Evolutionary conservation across 371 early-diverging fungal species (phyloP).

Genomic region (Mucor indicus): DNA sequence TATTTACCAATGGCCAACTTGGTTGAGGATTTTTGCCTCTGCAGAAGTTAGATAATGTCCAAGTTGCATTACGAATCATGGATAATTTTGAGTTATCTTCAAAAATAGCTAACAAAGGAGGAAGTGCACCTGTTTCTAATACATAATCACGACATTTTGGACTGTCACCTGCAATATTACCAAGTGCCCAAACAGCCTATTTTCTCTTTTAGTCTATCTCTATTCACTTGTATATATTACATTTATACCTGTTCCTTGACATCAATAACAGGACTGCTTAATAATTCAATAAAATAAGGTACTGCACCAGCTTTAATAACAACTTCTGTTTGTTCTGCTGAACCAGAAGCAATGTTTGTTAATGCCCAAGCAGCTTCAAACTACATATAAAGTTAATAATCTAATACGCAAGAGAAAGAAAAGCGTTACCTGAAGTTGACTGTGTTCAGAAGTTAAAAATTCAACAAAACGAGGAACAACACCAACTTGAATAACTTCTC

Average conservation of each 20-base stretch:
- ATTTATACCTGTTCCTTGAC: slow-evolving; percentile 90
- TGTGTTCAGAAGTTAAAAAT: slow-evolving; percentile 76
- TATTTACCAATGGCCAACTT: slow-evolving; percentile 72
- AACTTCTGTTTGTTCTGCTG: slow-evolving; percentile 90
- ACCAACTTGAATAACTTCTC: slow-evolving; percentile 92
- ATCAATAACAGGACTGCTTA: slow-evolving; percentile 80
- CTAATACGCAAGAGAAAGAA: background rate
- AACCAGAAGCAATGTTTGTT: slow-evolving; percentile 99
- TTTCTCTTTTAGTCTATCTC: background rate
- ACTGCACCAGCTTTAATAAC: slow-evolving; percentile 94
- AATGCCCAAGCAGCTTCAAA: slow-evolving; percentile 99
- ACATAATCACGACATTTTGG: slow-evolving; percentile 94
- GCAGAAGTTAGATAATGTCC: slow-evolving; percentile 99
- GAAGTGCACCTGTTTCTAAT: slow-evolving; percentile 81
- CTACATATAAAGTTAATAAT: slow-evolving; percentile 42
- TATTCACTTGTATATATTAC: background rate
- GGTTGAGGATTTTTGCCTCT: slow-evolving; percentile 98
- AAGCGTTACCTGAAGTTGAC: slow-evolving; percentile 79
- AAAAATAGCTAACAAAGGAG: slow-evolving; percentile 81
- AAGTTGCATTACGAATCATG: slow-evolving; percentile 97
- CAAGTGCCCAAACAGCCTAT: slow-evolving; percentile 98
- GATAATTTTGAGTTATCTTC: slow-evolving; percentile 83
- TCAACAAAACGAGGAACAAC: slow-evolving; percentile 97
- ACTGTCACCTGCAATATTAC: slow-evolving; percentile 99
- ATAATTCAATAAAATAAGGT: slow-evolving; percentile 87